Base-by-base conservation (phyloP, 2,329 filamentous ascomycete species). In the Fusarium ramigenum region DNA sequence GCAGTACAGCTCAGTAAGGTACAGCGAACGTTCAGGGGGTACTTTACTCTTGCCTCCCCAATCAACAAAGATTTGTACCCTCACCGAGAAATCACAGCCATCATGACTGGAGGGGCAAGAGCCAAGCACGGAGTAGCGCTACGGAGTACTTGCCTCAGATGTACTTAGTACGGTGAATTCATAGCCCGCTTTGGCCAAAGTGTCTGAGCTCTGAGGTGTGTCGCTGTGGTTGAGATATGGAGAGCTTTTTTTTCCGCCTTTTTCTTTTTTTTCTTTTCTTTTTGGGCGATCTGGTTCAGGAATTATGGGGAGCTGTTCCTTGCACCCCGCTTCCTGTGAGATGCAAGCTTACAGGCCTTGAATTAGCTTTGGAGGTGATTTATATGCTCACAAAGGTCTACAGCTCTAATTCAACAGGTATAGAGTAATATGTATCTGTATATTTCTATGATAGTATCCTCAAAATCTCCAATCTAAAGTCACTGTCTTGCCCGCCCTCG, bases 251-350 rank as follows among this genome's bases (percentile, higher is more conserved):
- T 39, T 34, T 14, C 11, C 16, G 19, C 23, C 34, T 40, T 39
- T 28, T 60, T 28, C 14, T 47, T 53, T 66, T 66, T 46, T 47
- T 59, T 61, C 53, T 52, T 49, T 25, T 54, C 50, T 58, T 52
- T 75, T 72, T 61, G 70, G 65, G 61, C 72, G 72, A 75, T 74
- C 72, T 75, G 58, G 64, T 75, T 69, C 28, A 72, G 42, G 4
- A 74, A 72, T 74, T 74, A 74, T 74, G 72, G 72, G 64, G 72
- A 74, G 72, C 72, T 74, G 50, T 54, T 71, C 68, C 72, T 72
- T 64, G 47, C 63, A 74, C 72, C 72, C 72, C 72, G 72, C 72
- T 74, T 65, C 66, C 34, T 62, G 44, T 43, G 32, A 72, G 57
- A 63, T 74, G 59, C 32, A 53, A 65, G 63, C 53, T 64, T 46